phyloP scores from a whole-genome alignment of 2,329 filamentous ascomycete genomes.

The Trichoderma harzianum region DNA sequence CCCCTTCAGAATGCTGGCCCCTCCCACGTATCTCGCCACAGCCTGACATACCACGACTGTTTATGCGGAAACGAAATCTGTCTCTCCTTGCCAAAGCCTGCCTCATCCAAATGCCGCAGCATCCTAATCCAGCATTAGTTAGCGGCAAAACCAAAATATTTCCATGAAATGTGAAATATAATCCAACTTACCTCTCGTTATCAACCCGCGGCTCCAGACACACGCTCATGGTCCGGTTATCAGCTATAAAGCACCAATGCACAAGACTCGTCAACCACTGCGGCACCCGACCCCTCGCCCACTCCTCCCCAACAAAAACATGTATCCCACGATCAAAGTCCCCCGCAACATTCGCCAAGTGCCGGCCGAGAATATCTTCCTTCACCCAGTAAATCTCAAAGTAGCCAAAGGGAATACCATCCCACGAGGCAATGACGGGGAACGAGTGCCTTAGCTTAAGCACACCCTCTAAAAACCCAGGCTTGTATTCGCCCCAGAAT shows the following conservation, averaged over 20 bases:
- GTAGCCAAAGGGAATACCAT: conserved; percentile 92
- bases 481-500: conserved; percentile 74
- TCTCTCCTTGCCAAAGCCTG: conserved; percentile 81
- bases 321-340: conserved; percentile 90
- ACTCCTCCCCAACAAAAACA: conserved; percentile 85
- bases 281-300: conserved; percentile 77
- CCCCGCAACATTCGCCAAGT: conserved; percentile 61
- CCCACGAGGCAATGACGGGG: conserved; percentile 89
- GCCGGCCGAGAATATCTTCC: conserved; percentile 73
- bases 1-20: conserved; percentile 54
- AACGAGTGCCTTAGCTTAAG: conserved; percentile 73
- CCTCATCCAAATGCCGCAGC: conserved; percentile 61
- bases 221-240: conserved; percentile 77
- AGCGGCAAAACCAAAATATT: not conserved
- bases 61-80: conserved; percentile 90
- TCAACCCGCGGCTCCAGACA: conserved; percentile 89
- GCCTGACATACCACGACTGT: conserved; percentile 79
- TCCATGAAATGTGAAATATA: not conserved
- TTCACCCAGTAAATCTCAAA: conserved; percentile 99
- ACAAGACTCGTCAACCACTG: conserved; percentile 81
- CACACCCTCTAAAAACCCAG: conserved; percentile 63
- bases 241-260: conserved; percentile 78
- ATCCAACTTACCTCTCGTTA: conserved; percentile 68
- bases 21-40: conserved; percentile 76
- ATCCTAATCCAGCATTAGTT: conserved; percentile 22